Conservation (phyloP, 140 eudicot species). For the Anethum foeniculum region DNA sequence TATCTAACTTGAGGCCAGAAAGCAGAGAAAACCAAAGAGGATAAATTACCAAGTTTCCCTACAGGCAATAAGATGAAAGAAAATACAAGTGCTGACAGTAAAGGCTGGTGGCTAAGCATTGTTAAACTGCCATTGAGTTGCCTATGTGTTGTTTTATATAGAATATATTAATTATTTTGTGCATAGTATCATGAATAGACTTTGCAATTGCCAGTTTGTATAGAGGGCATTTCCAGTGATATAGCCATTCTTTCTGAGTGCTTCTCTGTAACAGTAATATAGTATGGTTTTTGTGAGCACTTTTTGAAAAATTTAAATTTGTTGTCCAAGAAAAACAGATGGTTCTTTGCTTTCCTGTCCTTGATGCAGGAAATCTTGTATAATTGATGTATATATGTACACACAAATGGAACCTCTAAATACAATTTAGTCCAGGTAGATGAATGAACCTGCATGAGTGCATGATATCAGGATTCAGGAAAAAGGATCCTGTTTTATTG, state of each 20-base stretch:
- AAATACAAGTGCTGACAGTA: slow-evolving; percentile 1
- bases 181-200: slow-evolving; percentile 18
- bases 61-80: neutral
- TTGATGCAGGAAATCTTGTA: too few relatives aligned
- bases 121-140: slow-evolving; percentile 11
- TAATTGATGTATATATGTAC: too few relatives aligned
- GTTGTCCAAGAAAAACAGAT: neutral
- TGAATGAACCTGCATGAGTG: too few relatives aligned
- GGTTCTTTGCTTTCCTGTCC: too few relatives aligned
- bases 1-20: slow-evolving; percentile 18
- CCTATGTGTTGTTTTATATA: slow-evolving; percentile 15
- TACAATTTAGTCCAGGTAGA: too few relatives aligned
- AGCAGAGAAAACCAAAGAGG: neutral
- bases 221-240: slow-evolving; percentile 10
- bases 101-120: slow-evolving; percentile 23
- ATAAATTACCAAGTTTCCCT: slow-evolving; percentile 6
- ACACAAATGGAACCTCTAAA: too few relatives aligned
- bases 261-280: neutral
- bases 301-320: neutral
- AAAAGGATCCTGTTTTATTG: too few relatives aligned
- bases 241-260: neutral
- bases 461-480: too few relatives aligned
- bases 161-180: slow-evolving; percentile 30
- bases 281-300: neutral
- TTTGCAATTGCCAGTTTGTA: slow-evolving; percentile 32